Evolutionary conservation across 1,139 yeast genomes (phyloP).

Genomic region (Suhomyces bokatorum): DNA sequence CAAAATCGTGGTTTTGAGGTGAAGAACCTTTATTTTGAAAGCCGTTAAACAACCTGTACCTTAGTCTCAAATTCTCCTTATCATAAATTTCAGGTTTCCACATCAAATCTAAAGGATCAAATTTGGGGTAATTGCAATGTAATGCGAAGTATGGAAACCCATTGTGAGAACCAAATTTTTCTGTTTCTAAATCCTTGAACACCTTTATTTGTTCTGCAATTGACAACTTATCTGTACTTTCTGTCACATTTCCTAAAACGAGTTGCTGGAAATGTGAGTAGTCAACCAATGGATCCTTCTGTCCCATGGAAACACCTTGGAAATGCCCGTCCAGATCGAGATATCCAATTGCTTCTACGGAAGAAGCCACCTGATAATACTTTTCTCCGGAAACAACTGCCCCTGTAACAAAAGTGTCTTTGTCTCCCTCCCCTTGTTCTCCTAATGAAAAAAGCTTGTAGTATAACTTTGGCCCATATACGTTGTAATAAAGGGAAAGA

Average conservation of each 20-base stretch:
- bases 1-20: conserved; percentile 27
- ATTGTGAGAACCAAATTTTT: conserved; percentile 19
- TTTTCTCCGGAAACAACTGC: conserved; percentile 48
- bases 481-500: conserved; percentile 55
- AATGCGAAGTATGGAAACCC: conserved; percentile 29
- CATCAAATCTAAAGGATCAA: conserved; percentile 35
- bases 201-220: conserved; percentile 24
- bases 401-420: conserved; percentile 63
- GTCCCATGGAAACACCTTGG: conserved; percentile 46
- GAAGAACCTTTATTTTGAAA: background rate
- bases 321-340: conserved; percentile 24
- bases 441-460: conserved; percentile 61
- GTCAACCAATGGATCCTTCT: conserved; percentile 37
- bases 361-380: conserved; percentile 53
- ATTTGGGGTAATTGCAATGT: conserved; percentile 43
- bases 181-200: conserved; percentile 20
- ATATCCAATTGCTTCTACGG: conserved; percentile 36
- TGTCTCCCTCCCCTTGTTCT: conserved; percentile 66
- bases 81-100: conserved; percentile 31
- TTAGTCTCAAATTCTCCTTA: conserved; percentile 24
- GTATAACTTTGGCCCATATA: conserved; percentile 57
- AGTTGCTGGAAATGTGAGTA: conserved; percentile 20
- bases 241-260: conserved; percentile 11
- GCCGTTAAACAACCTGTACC: conserved; percentile 32
- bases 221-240: conserved; percentile 7